phyloP scores from a whole-genome alignment of 352 stramenopile genomes.

The Phytophthora pseudosyringae region DNA sequence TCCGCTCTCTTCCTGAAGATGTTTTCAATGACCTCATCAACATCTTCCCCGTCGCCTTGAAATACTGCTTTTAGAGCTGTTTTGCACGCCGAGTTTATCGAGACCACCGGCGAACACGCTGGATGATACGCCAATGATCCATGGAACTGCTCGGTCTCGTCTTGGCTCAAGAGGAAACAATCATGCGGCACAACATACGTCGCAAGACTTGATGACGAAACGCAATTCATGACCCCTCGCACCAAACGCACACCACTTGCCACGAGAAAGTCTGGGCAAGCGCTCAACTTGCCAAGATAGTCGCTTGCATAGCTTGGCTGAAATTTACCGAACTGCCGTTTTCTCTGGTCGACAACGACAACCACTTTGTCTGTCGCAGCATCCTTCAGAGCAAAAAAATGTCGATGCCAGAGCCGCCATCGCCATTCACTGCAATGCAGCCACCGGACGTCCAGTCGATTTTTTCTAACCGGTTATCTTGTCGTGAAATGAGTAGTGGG shows the following conservation, averaged over 20 bases:
- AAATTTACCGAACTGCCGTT: constrained; percentile 16
- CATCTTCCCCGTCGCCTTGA: not conserved
- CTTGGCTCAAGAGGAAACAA: constrained; percentile 30
- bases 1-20: constrained; percentile 3
- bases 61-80: constrained; percentile 32
- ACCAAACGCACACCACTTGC: constrained; percentile 7
- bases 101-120: constrained; percentile 37
- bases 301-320: constrained; percentile 10
- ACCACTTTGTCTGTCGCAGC: constrained; percentile 13
- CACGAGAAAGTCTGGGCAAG: constrained; percentile 9
- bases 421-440: constrained; percentile 36
- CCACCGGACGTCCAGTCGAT: constrained; percentile 22
- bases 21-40: constrained; percentile 8
- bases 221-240: constrained; percentile 19
- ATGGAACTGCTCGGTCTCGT: constrained; percentile 34
- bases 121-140: constrained; percentile 40
- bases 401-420: constrained; percentile 31
- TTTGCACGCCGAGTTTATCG: constrained; percentile 33
- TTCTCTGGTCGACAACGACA: constrained; percentile 28
- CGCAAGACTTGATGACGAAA: constrained; percentile 3
- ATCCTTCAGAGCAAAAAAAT: constrained; percentile 45
- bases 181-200: not conserved
- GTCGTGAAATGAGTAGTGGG: not conserved
- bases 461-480: not conserved
- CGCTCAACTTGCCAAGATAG: constrained; percentile 22